Evolutionary conservation across 495 filamentous ascomycete genomes (phyloP), one percentile per base, ranked within the genome.

Genomic region (Xanthoparmelia taractica): DNA sequence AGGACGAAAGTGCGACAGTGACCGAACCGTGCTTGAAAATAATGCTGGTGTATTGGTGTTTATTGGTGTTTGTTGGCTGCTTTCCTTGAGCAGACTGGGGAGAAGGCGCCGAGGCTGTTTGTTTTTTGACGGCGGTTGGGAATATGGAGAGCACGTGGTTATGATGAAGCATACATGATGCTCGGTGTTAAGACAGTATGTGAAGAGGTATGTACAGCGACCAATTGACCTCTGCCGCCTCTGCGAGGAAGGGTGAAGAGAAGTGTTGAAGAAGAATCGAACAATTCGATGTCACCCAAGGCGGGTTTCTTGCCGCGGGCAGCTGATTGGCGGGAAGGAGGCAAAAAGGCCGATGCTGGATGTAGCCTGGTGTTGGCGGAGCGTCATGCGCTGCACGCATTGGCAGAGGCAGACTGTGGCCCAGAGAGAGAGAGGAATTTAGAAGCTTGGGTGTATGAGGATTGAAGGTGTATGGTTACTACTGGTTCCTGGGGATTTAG

Each of bases 321-420:
- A 61, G 36, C 15, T 66, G 47, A 66, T 68, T 68, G 66, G 66
- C 36, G 37, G 60, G 57, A 56, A 37, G 56, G 45, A 45, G 56
- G 33, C 23, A 57, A 57, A 60, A 33, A n/a, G n/a, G 58, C 63
- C 63, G 66, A 63, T 60, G 45, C 60, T 55, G 38, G 48, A 50
- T 27, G 23, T 48, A 27, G 45, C 45, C 31, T 48, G n/a, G 33
- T 48, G 29, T 43, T 36, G 63, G 57, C 61, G 59, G 59, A 38
- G 57, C 56, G 55, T 65, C 63, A 65, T 65, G 66, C 66, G n/a
- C n/a, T n/a, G n/a, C n/a, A n/a, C n/a, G 63, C 59, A 58, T 33
- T 58, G 56, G 37, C 59, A 40, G 8, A 34, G 43, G 33, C 29
- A 65, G 55, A 63, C 48, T 65, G 40, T 59, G 59, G 66, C 59